Percentiles rank a stretch among this genome's conserved stretches.
These are phyloP conservation scores for Parathielavia appendiculata DNA, from an alignment of 495 filamentous ascomycete genomes.

Conservation along the genomic window DNA sequence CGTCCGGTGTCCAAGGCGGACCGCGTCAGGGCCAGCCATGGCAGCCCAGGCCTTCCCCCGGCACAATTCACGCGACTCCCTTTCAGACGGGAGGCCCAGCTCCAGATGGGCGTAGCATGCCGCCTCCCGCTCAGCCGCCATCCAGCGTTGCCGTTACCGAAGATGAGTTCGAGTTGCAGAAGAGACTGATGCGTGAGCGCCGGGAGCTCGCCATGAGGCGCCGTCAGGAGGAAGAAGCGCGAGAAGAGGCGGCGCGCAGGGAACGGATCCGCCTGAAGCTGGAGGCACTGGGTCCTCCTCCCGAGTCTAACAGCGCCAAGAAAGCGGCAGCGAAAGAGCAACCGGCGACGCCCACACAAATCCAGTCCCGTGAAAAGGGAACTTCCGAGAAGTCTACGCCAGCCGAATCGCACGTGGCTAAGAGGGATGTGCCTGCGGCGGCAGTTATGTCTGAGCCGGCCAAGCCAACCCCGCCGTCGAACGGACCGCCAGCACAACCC, in stretches of 20 bases:
- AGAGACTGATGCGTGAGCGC: constrained; percentile 79
- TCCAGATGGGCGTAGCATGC: constrained; percentile 29
- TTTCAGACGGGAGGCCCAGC: constrained; percentile 33
- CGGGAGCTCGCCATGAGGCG: constrained; percentile 72
- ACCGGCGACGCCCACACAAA: constrained; percentile 34
- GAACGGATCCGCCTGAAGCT: constrained; percentile 83
- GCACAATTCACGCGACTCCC: constrained; percentile 44
- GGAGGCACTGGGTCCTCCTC: constrained; percentile 65
- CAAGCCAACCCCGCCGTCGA: constrained; percentile 9
- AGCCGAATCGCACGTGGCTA: constrained; percentile 5
- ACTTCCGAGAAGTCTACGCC: constrained; percentile 25
- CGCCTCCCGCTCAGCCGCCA: constrained; percentile 27
- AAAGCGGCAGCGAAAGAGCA: constrained; percentile 41
- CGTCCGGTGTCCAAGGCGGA: constrained; percentile 30
- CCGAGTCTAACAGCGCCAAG: constrained; percentile 55
- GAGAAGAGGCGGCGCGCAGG: constrained; percentile 69
- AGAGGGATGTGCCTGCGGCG: constrained; percentile 12
- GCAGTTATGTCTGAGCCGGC: constrained; percentile 8
- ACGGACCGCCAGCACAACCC: constrained; percentile 11
- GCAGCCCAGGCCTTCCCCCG: constrained; percentile 48
- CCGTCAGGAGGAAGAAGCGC: constrained; percentile 72
- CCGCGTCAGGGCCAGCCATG: constrained; percentile 40
- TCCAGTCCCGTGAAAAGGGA: constrained; percentile 31
- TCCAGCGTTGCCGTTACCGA: constrained; percentile 40
- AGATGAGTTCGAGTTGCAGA: constrained; percentile 63